phyloP scores from a whole-genome alignment of 306 rosid species.

The Ormosia emarginata region DNA sequence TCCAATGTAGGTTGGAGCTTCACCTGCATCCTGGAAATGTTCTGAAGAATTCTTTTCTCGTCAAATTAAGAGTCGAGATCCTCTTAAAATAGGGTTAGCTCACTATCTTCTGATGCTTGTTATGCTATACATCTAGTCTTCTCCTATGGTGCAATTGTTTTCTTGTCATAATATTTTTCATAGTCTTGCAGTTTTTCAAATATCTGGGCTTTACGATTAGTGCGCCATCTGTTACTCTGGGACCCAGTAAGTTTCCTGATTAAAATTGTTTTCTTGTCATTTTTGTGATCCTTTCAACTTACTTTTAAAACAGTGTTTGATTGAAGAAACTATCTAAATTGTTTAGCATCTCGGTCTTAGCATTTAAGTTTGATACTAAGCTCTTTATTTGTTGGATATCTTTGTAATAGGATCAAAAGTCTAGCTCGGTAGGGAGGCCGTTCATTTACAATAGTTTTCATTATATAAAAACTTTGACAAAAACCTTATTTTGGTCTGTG shows the following conservation, averaged over 20 bases:
- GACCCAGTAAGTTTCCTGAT: constrained; percentile 70
- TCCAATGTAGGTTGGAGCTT: constrained; percentile 53
- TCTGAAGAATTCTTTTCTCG: constrained; percentile 82
- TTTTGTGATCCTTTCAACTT: neutral
- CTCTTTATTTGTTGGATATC: neutral
- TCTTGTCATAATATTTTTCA: constrained; percentile 21
- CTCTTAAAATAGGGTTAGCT: constrained; percentile 85
- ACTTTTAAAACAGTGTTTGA: neutral
- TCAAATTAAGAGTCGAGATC: constrained; percentile 86
- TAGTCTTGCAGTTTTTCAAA: constrained; percentile 63
- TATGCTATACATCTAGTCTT: neutral
- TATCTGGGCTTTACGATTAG: constrained; percentile 78
- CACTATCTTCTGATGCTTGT: constrained; percentile 6
- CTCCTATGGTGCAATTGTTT: neutral
- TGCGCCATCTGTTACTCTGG: constrained; percentile 78
- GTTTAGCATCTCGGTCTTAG: neutral
- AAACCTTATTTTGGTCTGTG: neutral
- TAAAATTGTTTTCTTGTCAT: neutral
- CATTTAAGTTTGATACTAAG: neutral
- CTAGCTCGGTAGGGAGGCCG: neutral
- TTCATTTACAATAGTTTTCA: neutral
- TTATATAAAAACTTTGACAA: neutral
- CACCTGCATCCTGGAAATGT: constrained; percentile 98
- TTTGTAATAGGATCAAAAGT: neutral
- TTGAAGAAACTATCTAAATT: neutral